Base-by-base conservation (phyloP, 1,284 basidiomycete species). In the Baeospora myosura region DNA sequence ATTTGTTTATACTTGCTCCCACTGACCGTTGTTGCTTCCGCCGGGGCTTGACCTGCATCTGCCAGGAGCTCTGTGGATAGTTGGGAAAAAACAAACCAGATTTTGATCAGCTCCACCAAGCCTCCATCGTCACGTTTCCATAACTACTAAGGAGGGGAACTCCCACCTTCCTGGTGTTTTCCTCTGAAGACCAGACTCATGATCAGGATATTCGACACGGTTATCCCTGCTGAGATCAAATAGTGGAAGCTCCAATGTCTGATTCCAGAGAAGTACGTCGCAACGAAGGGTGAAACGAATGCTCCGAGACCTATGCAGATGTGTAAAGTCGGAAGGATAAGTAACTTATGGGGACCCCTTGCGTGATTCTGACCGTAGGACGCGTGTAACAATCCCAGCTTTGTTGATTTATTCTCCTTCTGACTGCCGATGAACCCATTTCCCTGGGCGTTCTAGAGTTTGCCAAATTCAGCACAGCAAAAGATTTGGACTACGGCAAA, bases 201-300 rank as follows among this genome's bases (percentile, higher is more conserved):
- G 2, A 68, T 24, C 5, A 63, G 24, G 0, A 63, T 59, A 40
- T 78, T 82, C 17, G 62, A 40, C 11, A 71, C 38, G 0, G 78
- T 73, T 12, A 87, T 46, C 1, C 71, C 74, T 2, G 85, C 59
- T 0, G 79, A 82, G 7, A 64, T 62, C 6, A 84, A 62, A 55
- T 76, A 88, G 55, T 84, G 78, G 52, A 76, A 77, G 7, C 80
- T 84, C 71, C 78, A 79, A 40, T 58, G 62, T 0, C 46, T 53
- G 29, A 66, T 52, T 39, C 68, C 64, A 1, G 77, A 60, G 47
- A 85, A 84, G 34, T 80, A 75, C 0, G 81, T 86, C 0, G 81
- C 66, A 1, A 76, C 65, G 7, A 86, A 65, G 2, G 83, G 82
- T 3, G 80, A 63, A 5, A 63, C 58, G 3, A 83, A 56, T 3